Evolutionary conservation across 768 basidiomycete genomes (phyloP).

Genomic region (Trametes cubensis): DNA sequence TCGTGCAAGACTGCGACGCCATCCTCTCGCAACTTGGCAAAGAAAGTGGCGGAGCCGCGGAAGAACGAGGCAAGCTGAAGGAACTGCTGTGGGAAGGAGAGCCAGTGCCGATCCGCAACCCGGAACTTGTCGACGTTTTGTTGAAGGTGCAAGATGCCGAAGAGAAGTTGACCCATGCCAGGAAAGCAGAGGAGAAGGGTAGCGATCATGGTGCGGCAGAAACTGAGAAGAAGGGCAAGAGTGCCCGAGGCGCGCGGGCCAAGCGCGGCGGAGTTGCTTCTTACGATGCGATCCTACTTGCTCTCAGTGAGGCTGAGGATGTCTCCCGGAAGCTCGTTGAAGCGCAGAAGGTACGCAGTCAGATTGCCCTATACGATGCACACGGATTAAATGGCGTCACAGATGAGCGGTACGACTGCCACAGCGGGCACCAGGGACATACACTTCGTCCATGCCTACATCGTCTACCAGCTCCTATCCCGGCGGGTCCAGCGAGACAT

Average conservation of each 20-base stretch:
- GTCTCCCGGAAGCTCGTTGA: constrained; percentile 80
- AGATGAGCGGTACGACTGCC: constrained; percentile 48
- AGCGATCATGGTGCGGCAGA: constrained; percentile 37
- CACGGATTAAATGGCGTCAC: not conserved
- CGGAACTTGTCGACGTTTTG: constrained; percentile 87
- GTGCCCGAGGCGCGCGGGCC: constrained; percentile 46
- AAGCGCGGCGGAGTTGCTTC: constrained; percentile 81
- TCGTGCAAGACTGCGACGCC: constrained; percentile 65
- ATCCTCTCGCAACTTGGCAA: constrained; percentile 54
- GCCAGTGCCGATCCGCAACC: constrained; percentile 83
- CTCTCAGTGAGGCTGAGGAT: constrained; percentile 88
- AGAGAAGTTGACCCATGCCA: constrained; percentile 50
- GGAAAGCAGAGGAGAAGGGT: constrained; percentile 27
- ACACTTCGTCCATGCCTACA: constrained; percentile 83
- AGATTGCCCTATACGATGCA: too few species aligned
- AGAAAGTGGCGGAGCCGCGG: constrained; percentile 44
- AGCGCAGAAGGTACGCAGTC: constrained; percentile 71
- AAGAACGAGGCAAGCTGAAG: constrained; percentile 56
- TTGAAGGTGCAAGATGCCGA: constrained; percentile 82
- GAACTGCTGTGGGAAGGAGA: constrained; percentile 79
- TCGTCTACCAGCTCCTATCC: constrained; percentile 85
- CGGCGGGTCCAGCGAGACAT: constrained; percentile 89
- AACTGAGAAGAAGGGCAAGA: constrained; percentile 41
- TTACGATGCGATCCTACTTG: constrained; percentile 82
- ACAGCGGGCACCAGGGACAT: constrained; percentile 65